Percentiles rank a stretch among this genome's conserved stretches.
These are phyloP conservation scores for Aspergillus glaucus DNA, from an alignment of 2,329 filamentous ascomycete species.

Conservation along the genomic window DNA sequence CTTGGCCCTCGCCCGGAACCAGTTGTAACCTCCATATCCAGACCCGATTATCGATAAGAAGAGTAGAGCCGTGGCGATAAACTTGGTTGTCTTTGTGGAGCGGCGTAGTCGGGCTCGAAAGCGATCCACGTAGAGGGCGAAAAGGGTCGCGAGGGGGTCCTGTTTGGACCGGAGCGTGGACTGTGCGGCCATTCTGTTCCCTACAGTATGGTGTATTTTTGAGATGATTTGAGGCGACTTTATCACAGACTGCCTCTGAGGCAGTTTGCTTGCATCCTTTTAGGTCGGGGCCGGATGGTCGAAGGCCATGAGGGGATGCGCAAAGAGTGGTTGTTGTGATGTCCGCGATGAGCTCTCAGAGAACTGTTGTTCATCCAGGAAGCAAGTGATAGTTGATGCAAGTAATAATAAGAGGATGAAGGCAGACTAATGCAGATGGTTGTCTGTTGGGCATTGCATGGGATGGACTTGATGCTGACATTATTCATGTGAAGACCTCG, in stretches of 20 bases:
- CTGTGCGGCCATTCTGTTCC: slow-evolving; percentile 70
- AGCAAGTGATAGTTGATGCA: background rate
- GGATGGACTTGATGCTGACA: slow-evolving; percentile 1
- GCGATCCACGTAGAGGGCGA: slow-evolving; percentile 44
- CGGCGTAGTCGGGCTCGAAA: slow-evolving; percentile 49
- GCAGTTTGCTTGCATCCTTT: slow-evolving; percentile 10
- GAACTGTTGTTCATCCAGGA: background rate
- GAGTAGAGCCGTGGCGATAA: slow-evolving; percentile 70
- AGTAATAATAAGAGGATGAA: background rate
- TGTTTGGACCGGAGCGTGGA: slow-evolving; percentile 69
- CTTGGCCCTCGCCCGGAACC: slow-evolving; percentile 65
- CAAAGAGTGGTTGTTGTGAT: background rate
- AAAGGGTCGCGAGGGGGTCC: slow-evolving; percentile 60
- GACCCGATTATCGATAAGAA: slow-evolving; percentile 70
- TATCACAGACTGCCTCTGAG: slow-evolving; percentile 5
- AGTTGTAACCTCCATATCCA: slow-evolving; percentile 70
- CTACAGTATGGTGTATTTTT: background rate
- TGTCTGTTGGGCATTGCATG: background rate
- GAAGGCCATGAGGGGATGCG: slow-evolving; percentile 12
- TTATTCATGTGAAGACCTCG: slow-evolving; percentile 21
- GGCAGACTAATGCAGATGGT: background rate
- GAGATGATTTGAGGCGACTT: background rate
- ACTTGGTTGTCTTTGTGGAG: slow-evolving; percentile 64
- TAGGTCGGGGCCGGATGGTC: slow-evolving; percentile 3
- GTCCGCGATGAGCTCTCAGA: background rate